Conservation (phyloP, 2,329 filamentous ascomycete genomes). For the Aspergillus caelatus region DNA sequence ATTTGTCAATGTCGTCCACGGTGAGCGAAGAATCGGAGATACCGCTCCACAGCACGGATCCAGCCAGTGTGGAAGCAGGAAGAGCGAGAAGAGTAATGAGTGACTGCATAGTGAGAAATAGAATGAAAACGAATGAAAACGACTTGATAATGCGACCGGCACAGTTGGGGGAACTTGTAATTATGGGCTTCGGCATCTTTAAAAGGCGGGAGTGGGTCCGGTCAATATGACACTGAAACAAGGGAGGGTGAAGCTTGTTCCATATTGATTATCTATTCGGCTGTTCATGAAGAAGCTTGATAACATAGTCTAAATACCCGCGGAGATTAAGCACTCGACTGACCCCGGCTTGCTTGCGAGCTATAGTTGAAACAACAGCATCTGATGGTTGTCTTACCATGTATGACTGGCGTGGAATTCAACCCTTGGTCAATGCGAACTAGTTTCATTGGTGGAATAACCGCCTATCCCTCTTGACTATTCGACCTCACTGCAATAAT, state of each 20-base stretch:
- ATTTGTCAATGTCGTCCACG: conserved; percentile 30
- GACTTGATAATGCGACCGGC: neutral
- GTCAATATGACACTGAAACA: neutral
- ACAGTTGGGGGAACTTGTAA: neutral
- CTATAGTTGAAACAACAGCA: neutral
- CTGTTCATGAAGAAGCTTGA: neutral
- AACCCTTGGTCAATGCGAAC: neutral
- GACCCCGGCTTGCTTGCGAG: neutral
- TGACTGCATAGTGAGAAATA: neutral
- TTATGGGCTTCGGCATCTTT: neutral
- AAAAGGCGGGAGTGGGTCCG: neutral
- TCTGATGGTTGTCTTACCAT: neutral
- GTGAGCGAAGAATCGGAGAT: conserved; percentile 28
- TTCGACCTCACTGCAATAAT: neutral
- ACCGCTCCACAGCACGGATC: conserved; percentile 31
- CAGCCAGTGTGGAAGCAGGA: conserved; percentile 18
- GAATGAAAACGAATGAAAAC: neutral
- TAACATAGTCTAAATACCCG: neutral
- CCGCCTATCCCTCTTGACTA: neutral
- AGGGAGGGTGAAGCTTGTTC: neutral
- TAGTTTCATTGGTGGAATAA: neutral
- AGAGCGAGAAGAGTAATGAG: conserved; percentile 3
- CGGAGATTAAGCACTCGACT: neutral
- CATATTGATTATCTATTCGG: neutral
- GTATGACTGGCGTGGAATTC: neutral